Conservation (phyloP, 176 grass and related monocot species). For the Tuctoria greenei region DNA sequence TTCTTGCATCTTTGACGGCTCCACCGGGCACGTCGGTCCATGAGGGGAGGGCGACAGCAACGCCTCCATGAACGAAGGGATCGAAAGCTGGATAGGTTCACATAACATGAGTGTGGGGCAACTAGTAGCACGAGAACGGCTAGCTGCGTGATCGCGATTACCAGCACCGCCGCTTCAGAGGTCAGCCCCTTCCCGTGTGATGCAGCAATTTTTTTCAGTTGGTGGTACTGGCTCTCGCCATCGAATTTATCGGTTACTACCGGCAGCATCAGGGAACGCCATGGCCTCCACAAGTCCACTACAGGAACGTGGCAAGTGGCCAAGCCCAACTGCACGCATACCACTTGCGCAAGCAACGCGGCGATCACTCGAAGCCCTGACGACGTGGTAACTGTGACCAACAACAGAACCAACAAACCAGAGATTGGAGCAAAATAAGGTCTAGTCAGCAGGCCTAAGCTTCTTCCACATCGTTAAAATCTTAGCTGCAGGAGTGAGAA, state of each 20-base stretch:
- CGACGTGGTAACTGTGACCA: constrained; percentile 1
- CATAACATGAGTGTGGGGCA: background rate
- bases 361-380: background rate
- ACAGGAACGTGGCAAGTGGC: constrained; percentile 20
- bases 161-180: too few species aligned
- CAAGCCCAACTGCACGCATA: background rate
- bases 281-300: constrained; percentile 9
- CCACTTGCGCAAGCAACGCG: constrained; percentile 14
- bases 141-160: constrained; percentile 3
- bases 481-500: too few species aligned
- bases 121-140: background rate
- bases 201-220: too few species aligned
- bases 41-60: background rate
- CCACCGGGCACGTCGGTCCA: background rate
- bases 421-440: too few species aligned
- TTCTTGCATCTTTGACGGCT: constrained; percentile 9
- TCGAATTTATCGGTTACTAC: background rate
- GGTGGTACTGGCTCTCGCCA: background rate
- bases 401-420: too few species aligned
- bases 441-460: too few species aligned
- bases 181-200: too few species aligned
- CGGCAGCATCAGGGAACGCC: too few species aligned
- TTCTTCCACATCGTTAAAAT: too few species aligned
- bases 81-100: background rate
- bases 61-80: background rate